phyloP scores from a whole-genome alignment of 495 filamentous ascomycete genomes.

The Chaetomium cochliodes region DNA sequence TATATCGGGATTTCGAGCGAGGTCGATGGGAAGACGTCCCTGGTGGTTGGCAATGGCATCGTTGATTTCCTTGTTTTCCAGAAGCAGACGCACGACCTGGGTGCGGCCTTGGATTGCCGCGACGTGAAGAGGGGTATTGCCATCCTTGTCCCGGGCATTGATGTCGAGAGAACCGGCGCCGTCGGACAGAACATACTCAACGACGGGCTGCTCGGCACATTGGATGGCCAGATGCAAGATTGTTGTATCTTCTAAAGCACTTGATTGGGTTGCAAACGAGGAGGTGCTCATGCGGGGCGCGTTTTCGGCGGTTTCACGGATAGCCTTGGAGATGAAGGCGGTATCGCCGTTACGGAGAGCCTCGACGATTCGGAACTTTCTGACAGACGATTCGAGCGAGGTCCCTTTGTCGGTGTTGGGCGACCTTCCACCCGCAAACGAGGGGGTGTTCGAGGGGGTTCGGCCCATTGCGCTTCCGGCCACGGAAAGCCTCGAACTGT shows the following conservation, averaged over 20 bases:
- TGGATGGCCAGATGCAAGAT: conserved; percentile 94
- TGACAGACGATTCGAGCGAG: conserved; percentile 89
- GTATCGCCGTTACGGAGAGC: conserved; percentile 87
- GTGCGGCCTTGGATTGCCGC: conserved; percentile 78
- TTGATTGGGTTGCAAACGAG: conserved; percentile 48
- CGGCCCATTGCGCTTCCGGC: conserved; percentile 39
- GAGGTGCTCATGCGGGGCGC: conserved; percentile 53
- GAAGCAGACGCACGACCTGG: conserved; percentile 73
- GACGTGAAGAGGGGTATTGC: conserved; percentile 89
- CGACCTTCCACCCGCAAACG: conserved; percentile 32
- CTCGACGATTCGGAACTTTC: conserved; percentile 91
- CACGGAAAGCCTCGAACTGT: conserved; percentile 46
- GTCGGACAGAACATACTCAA: conserved; percentile 88
- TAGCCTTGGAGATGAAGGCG: conserved; percentile 81
- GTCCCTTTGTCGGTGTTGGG: conserved; percentile 42
- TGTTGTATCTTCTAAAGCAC: conserved; percentile 71
- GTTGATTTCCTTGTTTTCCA: conserved; percentile 78
- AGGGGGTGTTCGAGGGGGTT: conserved; percentile 36
- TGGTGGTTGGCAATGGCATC: conserved; percentile 88
- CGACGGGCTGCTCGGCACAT: conserved; percentile 89
- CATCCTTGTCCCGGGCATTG: conserved; percentile 86
- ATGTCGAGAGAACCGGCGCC: conserved; percentile 67
- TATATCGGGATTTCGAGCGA: conserved; percentile 87
- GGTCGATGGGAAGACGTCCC: conserved; percentile 81
- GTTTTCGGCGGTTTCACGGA: conserved; percentile 62